Percentiles rank a stretch among this genome's conserved stretches.
Evolutionary conservation across 2,329 filamentous ascomycete genomes (phyloP).

Genomic region (Scedosporium dehoogii): DNA sequence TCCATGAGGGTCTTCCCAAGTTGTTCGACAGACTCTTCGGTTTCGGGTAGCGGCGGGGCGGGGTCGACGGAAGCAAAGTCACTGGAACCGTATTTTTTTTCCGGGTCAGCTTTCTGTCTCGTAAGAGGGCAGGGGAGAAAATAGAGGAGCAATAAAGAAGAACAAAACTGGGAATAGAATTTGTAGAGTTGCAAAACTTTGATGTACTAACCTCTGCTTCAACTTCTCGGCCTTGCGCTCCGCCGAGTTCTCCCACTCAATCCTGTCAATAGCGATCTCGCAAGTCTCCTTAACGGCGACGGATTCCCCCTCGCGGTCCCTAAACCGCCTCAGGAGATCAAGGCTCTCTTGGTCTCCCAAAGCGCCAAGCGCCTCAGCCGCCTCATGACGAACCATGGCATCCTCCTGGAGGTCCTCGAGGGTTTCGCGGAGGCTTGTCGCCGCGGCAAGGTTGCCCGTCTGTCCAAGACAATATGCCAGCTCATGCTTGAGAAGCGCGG

Average conservation of each 20-base stretch:
- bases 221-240: slow-evolving; percentile 64
- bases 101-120: neutral
- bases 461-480: slow-evolving; percentile 95
- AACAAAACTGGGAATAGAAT: neutral
- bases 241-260: slow-evolving; percentile 82
- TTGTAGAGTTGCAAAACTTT: neutral
- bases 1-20: slow-evolving; percentile 73
- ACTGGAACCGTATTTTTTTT: slow-evolving; percentile 37
- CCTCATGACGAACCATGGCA: slow-evolving; percentile 92
- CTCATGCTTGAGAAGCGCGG: slow-evolving; percentile 90
- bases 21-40: slow-evolving; percentile 58
- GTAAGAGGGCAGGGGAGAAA: neutral
- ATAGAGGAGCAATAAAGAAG: neutral
- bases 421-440: slow-evolving; percentile 62
- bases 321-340: slow-evolving; percentile 59
- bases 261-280: slow-evolving; percentile 89
- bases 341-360: slow-evolving; percentile 68
- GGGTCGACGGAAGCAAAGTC: slow-evolving; percentile 95
- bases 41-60: slow-evolving; percentile 73
- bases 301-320: slow-evolving; percentile 66
- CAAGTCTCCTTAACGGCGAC: slow-evolving; percentile 89
- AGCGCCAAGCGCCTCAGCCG: slow-evolving; percentile 87
- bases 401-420: slow-evolving; percentile 75
- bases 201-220: slow-evolving; percentile 58
- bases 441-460: slow-evolving; percentile 66